Evolutionary conservation across 768 basidiomycete species (phyloP).

Genomic region (Kondoa malvinella): DNA sequence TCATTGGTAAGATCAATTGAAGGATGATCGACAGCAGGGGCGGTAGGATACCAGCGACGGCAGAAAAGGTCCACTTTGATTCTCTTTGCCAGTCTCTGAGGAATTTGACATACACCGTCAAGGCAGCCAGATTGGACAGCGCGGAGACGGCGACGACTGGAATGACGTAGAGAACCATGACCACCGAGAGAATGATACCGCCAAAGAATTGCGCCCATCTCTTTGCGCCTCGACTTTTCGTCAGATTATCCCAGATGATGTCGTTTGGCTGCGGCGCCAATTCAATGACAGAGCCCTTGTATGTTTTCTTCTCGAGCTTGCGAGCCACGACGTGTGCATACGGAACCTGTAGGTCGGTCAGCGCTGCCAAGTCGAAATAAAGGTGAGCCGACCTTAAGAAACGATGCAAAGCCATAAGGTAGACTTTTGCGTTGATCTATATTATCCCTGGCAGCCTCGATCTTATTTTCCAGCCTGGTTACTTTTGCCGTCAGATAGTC

Average conservation of each 20-base stretch:
- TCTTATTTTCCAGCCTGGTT: conserved; percentile 34
- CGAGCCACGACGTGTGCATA: conserved; percentile 75
- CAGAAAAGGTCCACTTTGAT: conserved; percentile 53
- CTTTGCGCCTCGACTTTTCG: conserved; percentile 49
- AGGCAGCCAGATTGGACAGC: conserved; percentile 70
- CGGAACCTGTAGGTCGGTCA: conserved; percentile 47
- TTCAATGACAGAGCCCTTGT: conserved; percentile 52
- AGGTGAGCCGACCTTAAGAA: not conserved
- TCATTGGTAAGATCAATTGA: conserved; percentile 54
- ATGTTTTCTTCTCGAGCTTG: conserved; percentile 48
- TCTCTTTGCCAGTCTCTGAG: conserved; percentile 50
- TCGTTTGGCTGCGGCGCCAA: conserved; percentile 70
- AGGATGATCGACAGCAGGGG: conserved; percentile 75
- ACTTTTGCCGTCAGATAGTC: conserved; percentile 50
- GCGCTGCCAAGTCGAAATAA: too few relatives aligned
- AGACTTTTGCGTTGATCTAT: conserved; percentile 36
- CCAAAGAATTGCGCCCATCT: conserved; percentile 54
- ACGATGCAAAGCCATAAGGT: conserved; percentile 58
- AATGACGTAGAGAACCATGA: conserved; percentile 89
- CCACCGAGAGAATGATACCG: conserved; percentile 53
- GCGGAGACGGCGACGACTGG: conserved; percentile 79
- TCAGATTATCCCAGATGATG: conserved; percentile 78
- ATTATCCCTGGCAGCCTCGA: conserved; percentile 58
- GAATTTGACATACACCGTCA: conserved; percentile 52
- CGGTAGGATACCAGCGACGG: conserved; percentile 79